Conservation (phyloP, 2,329 filamentous ascomycete species). For the Alternaria metachromatica region DNA sequence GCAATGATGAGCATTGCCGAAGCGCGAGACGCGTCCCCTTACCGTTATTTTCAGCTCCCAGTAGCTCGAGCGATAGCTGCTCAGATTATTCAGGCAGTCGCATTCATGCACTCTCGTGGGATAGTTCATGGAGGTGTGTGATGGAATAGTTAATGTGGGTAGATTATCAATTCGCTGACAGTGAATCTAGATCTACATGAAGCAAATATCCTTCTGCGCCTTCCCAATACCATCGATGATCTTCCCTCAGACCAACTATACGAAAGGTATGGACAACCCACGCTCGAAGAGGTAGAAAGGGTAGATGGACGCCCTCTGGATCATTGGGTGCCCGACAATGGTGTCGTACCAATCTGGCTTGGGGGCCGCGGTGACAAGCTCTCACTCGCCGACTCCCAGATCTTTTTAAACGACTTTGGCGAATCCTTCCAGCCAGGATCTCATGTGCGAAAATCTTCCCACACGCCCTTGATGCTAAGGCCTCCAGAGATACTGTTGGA, state of each 20-base stretch:
- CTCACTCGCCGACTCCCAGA: constrained; percentile 1
- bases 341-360: constrained; percentile 16
- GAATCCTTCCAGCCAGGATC: background rate
- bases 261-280: background rate
- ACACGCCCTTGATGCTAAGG: background rate
- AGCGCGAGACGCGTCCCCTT: constrained; percentile 9
- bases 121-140: constrained; percentile 18
- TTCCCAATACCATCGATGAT: constrained; percentile 11
- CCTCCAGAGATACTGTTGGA: background rate
- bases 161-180: background rate
- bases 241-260: background rate
- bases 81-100: constrained; percentile 16
- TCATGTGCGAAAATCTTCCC: background rate
- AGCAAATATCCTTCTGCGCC: constrained; percentile 14
- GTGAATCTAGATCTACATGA: constrained; percentile 17
- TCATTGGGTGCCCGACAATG: constrained; percentile 17
- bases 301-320: constrained; percentile 12
- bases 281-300: background rate
- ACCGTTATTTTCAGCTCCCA: constrained; percentile 7
- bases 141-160: background rate
- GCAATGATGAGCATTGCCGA: constrained; percentile 33
- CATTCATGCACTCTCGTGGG: constrained; percentile 16
- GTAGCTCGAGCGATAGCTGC: constrained; percentile 18
- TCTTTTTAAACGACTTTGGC: background rate
- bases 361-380: constrained; percentile 8